Conservation (phyloP, 225 moss, liverwort and hornwort species). For the Sphagnum tenellum region DNA sequence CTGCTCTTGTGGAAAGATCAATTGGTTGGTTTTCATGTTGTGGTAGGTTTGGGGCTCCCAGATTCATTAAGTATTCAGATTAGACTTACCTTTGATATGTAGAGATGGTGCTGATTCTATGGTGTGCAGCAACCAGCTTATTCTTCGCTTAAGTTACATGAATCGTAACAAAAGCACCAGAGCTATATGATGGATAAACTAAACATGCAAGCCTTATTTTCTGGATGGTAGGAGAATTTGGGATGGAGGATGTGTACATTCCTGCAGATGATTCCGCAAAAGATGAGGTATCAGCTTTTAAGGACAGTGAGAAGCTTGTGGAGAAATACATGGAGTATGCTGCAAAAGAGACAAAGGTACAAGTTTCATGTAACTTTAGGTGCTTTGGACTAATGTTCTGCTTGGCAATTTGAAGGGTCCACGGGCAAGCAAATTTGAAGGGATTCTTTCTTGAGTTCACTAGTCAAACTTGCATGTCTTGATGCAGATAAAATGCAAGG, state of each 20-base stretch:
- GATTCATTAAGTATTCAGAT: too few species aligned
- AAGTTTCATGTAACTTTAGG: too few species aligned
- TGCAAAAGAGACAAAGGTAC: conserved; percentile 44
- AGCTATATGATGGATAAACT: not conserved
- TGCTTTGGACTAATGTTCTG: too few species aligned
- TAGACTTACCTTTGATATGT: too few species aligned
- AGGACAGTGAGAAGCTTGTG: conserved; percentile 82
- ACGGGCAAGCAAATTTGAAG: too few species aligned
- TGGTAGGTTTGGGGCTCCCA: too few species aligned
- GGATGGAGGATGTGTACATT: conserved; percentile 79
- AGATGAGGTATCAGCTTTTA: conserved; percentile 71
- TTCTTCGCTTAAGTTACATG: too few species aligned
- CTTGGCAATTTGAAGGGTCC: not conserved
- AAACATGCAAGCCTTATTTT: not conserved
- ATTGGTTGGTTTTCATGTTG: too few species aligned
- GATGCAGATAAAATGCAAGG: conserved; percentile 78
- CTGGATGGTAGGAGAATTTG: conserved; percentile 60
- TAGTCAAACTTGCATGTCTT: not conserved
- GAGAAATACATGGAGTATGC: conserved; percentile 79
- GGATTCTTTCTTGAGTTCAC: not conserved
- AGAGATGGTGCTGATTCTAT: too few species aligned
- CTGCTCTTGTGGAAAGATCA: too few species aligned
- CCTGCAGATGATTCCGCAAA: conserved; percentile 32
- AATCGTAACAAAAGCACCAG: too few species aligned
- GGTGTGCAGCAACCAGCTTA: too few species aligned